Evolutionary conservation across 1,139 yeast genomes (phyloP).

Genomic region (Debaryomyces sp.): DNA sequence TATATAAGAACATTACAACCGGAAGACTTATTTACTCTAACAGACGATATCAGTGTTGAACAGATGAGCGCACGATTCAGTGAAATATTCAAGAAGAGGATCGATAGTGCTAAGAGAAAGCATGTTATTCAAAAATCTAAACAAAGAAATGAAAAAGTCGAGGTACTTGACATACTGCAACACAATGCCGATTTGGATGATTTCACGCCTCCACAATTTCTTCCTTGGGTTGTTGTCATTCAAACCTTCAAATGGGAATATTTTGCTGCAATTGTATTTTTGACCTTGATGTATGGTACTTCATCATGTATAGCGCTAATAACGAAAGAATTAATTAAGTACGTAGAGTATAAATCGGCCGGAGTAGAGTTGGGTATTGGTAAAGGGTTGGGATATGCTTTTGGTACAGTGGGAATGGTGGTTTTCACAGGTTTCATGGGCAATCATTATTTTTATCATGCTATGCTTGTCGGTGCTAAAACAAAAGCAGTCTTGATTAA

Average conservation of each 20-base stretch:
- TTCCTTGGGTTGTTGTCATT: constrained; percentile 23
- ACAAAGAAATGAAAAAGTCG: constrained; percentile 27
- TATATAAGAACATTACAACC: constrained; percentile 67
- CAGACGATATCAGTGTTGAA: constrained; percentile 55
- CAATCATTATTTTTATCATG: constrained; percentile 64
- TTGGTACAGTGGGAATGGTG: constrained; percentile 26
- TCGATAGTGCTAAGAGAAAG: constrained; percentile 26
- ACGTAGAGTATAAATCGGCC: constrained; percentile 25
- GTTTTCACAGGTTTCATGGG: constrained; percentile 48
- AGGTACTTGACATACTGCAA: constrained; percentile 20
- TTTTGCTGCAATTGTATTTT: constrained; percentile 21
- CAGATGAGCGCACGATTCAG: constrained; percentile 34
- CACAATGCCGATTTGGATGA: constrained; percentile 29
- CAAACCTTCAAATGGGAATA: constrained; percentile 33
- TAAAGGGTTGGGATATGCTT: constrained; percentile 35
- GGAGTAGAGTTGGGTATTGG: constrained; percentile 28
- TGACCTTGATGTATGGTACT: constrained; percentile 20
- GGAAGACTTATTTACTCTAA: constrained; percentile 60
- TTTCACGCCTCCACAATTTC: constrained; percentile 22
- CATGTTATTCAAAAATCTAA: constrained; percentile 27
- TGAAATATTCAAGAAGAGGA: constrained; percentile 36
- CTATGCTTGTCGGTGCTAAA: constrained; percentile 51
- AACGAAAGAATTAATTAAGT: constrained; percentile 30
- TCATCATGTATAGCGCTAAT: constrained; percentile 30
- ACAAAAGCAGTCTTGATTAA: constrained; percentile 39